Evolutionary conservation across 495 filamentous ascomycete species (phyloP).

Genomic region (Podospora australis): DNA sequence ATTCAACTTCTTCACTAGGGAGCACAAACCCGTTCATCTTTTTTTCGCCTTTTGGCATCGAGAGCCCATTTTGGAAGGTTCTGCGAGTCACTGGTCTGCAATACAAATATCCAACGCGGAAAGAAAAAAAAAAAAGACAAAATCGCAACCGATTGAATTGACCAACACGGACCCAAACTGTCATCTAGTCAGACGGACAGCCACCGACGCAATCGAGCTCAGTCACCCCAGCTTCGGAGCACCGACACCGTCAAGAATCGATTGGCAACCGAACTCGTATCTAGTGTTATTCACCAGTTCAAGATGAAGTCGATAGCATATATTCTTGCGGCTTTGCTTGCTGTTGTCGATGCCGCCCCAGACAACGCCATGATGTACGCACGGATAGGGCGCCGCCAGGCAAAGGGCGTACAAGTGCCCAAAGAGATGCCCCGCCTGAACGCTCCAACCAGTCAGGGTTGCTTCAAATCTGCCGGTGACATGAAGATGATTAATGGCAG

Average conservation of each 20-base stretch:
- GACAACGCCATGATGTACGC: not conserved
- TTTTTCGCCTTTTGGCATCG: constrained; percentile 5
- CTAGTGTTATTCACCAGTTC: not conserved
- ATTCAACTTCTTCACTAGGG: constrained; percentile 18
- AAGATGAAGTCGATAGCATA: constrained; percentile 25
- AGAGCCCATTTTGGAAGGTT: constrained; percentile 15
- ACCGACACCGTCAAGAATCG: not conserved
- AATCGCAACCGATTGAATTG: not conserved
- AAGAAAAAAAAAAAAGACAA: constrained; percentile 1
- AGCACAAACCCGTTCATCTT: constrained; percentile 5
- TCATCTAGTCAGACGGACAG: constrained; percentile 6
- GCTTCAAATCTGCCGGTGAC: constrained; percentile 24
- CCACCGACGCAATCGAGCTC: constrained; percentile 1
- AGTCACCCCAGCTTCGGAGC: not conserved
- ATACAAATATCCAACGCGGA: constrained; percentile 3
- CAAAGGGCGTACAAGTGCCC: constrained; percentile 6
- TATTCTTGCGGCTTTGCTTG: constrained; percentile 14
- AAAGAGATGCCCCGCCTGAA: not conserved
- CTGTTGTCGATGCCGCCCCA: constrained; percentile 12
- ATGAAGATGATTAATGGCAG: not conserved
- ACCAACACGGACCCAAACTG: constrained; percentile 3
- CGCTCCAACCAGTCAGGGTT: constrained; percentile 19
- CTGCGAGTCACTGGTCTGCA: constrained; percentile 12
- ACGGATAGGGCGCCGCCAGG: not conserved
- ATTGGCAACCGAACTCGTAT: not conserved